A percentile compares a stretch with the other conserved stretches of the same genome.
phyloP scores from a whole-genome alignment of 129 eudicot genomes.

The Ambrosia trifida region DNA sequence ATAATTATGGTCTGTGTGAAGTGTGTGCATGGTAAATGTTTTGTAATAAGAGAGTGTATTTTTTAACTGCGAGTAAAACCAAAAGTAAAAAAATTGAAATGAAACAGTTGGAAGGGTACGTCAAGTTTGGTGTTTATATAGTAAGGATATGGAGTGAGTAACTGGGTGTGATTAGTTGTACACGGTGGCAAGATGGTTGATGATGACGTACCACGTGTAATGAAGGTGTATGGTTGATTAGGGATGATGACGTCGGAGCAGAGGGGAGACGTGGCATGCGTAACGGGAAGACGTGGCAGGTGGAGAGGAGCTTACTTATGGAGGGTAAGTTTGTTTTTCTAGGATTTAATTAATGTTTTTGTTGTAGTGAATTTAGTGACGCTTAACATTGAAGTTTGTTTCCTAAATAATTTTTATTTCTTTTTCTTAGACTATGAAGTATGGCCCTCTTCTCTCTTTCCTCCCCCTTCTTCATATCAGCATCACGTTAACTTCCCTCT shows the following conservation, averaged over 20 bases:
- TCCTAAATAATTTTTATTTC: not conserved
- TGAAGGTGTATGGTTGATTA: conserved; percentile 25
- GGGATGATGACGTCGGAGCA: conserved; percentile 14
- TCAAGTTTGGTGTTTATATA: conserved; percentile 16
- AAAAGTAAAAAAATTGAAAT: too few species aligned
- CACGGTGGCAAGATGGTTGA: conserved; percentile 28
- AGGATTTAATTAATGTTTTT: not conserved
- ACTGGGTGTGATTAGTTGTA: conserved; percentile 19
- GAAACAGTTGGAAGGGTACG: conserved; percentile 23
- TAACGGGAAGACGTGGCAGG: conserved; percentile 21
- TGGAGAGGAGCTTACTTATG: not conserved
- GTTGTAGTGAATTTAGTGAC: not conserved
- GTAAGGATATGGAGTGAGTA: not conserved
- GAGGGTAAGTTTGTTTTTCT: not conserved
- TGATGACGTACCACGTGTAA: conserved; percentile 24
- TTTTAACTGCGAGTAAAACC: too few species aligned
- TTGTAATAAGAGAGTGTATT: too few species aligned
- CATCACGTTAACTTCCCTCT: too few species aligned
- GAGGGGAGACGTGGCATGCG: conserved; percentile 5
- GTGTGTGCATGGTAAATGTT: not conserved
- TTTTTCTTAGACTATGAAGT: too few species aligned
- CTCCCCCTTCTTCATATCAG: too few species aligned
- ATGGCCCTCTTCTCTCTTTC: too few species aligned
- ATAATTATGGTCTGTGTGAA: not conserved
- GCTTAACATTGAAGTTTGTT: not conserved